A percentile compares a stretch with the other conserved stretches of the same genome.
Conservation (phyloP, 139 green algal genomes). For the Chlorella sorokiniana region DNA sequence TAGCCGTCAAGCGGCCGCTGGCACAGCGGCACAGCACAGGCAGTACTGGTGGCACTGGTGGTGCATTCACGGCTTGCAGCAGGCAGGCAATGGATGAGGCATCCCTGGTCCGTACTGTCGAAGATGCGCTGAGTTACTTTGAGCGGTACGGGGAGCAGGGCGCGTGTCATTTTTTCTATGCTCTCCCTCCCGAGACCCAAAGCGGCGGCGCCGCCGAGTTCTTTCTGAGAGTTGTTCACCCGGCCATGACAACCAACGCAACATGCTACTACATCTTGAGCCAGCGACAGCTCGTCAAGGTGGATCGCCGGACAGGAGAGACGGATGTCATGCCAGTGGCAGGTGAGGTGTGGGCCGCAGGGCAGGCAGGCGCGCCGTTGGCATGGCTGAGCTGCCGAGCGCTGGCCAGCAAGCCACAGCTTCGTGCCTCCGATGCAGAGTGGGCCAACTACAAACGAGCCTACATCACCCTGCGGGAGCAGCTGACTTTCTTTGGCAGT, state of each 20-base stretch:
- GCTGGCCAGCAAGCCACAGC: neutral
- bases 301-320: neutral
- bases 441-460: slow-evolving; percentile 1
- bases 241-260: neutral
- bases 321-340: neutral
- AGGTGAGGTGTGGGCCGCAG: neutral
- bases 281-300: neutral
- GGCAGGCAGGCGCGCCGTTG: neutral
- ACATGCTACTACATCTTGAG: slow-evolving; percentile 8
- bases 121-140: too few species aligned
- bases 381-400: neutral
- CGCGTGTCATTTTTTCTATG: neutral
- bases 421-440: neutral
- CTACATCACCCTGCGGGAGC: slow-evolving; percentile 4
- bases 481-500: slow-evolving; percentile 9
- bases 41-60: too few species aligned
- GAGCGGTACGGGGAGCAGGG: too few species aligned
- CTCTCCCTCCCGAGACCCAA: neutral
- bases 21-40: too few species aligned
- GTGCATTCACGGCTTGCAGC: too few species aligned
- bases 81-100: too few species aligned
- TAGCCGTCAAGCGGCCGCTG: too few species aligned
- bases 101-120: too few species aligned
- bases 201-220: neutral
- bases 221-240: neutral